Evolutionary conservation across 2,329 filamentous ascomycete genomes (phyloP).

Genomic region (Botrytis tulipae): DNA sequence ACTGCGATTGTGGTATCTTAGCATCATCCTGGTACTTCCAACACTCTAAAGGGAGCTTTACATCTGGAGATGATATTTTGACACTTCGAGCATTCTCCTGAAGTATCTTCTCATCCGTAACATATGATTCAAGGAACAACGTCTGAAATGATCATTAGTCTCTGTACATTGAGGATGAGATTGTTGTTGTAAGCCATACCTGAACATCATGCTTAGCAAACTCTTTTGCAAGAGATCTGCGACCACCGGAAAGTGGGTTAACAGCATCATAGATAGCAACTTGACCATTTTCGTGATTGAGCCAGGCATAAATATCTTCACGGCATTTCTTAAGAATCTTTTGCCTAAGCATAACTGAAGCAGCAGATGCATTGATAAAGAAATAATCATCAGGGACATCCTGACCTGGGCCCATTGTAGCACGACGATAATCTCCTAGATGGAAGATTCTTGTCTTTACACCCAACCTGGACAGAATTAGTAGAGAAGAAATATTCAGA

Average conservation of each 20-base stretch:
- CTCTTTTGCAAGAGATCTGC: conserved; percentile 85
- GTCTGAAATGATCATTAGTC: conserved; percentile 55
- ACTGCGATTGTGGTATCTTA: conserved; percentile 49
- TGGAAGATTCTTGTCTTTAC: conserved; percentile 99
- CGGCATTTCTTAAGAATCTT: conserved; percentile 97
- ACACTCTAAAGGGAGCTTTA: conserved; percentile 43
- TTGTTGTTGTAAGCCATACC: conserved; percentile 46
- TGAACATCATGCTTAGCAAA: conserved; percentile 97
- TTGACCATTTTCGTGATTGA: conserved; percentile 96
- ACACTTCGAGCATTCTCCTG: conserved; percentile 96
- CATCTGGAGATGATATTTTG: conserved; percentile 96
- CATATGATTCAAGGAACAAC: conserved; percentile 93
- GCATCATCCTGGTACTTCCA: conserved; percentile 6
- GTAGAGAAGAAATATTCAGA: conserved; percentile 3
- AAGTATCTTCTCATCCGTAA: conserved; percentile 89
- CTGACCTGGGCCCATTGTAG: conserved; percentile 78
- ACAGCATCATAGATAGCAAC: conserved; percentile 99
- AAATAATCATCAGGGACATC: conserved; percentile 97
- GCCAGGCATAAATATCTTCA: conserved; percentile 93
- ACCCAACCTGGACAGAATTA: conserved; percentile 64
- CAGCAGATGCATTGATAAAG: conserved; percentile 88
- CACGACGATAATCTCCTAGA: conserved; percentile 91
- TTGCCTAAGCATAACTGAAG: conserved; percentile 89
- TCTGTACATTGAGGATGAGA: neutral
- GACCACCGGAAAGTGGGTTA: conserved; percentile 80